Conservation (phyloP, 768 basidiomycete genomes). For the Heimioporus sp. region DNA sequence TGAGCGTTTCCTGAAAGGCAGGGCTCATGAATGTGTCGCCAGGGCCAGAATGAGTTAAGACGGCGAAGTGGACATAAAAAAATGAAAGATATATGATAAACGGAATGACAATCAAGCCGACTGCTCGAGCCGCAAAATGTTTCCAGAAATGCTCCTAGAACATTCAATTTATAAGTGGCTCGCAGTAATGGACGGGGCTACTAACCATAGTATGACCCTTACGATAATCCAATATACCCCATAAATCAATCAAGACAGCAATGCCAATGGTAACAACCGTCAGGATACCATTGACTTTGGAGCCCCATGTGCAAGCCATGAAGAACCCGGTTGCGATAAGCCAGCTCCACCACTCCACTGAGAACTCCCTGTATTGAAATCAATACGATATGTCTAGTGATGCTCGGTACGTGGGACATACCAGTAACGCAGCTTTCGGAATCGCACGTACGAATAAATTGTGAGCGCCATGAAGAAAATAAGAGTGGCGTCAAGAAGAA, state of each 20-base stretch:
- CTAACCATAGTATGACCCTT: slow-evolving; percentile 77
- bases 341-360: slow-evolving; percentile 94
- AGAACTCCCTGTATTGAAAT: slow-evolving; percentile 65
- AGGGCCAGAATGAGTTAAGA: slow-evolving; percentile 85
- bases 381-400: not conserved
- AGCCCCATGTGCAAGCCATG: slow-evolving; percentile 95
- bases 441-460: slow-evolving; percentile 89
- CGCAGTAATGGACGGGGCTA: not conserved
- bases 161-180: not conserved
- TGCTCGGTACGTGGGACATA: slow-evolving; percentile 33
- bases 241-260: slow-evolving; percentile 90
- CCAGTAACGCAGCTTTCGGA: slow-evolving; percentile 91
- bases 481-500: slow-evolving; percentile 90
- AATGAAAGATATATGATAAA: slow-evolving; percentile 88
- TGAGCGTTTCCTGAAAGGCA: slow-evolving; percentile 93
- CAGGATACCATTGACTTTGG: slow-evolving; percentile 96
- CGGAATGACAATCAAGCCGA: slow-evolving; percentile 87
- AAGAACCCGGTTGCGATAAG: slow-evolving; percentile 84
- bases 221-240: slow-evolving; percentile 87
- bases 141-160: slow-evolving; percentile 80
- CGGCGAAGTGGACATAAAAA: slow-evolving; percentile 93
- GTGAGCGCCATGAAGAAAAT: slow-evolving; percentile 96
- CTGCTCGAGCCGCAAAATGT: slow-evolving; percentile 83
- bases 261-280: slow-evolving; percentile 87
- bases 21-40: slow-evolving; percentile 98